Evolutionary conservation across 208 protist genomes (phyloP), one percentile per base, ranked within the genome.

Genomic region (Leishmania braziliensis): DNA sequence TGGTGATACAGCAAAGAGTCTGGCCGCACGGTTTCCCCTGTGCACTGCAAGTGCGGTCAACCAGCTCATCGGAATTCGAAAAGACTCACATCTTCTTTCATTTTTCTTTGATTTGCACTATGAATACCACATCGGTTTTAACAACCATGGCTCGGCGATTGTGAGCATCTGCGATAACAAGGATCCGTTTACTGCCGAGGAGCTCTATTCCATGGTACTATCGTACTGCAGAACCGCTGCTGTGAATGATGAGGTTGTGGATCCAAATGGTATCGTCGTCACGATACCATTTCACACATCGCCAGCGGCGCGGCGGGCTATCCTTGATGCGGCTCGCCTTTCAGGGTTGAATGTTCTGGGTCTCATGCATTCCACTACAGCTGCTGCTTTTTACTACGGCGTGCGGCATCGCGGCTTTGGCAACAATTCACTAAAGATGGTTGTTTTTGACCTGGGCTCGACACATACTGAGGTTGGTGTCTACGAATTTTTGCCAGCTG

Each of bases 331-430:
- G 2, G 96, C 97, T 9, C 77, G 91, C 3, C 80, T 99, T 18
- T 91, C 93, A 9, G 87, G 89, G 33, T 36, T 98, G 29, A 93
- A 93, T 66, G 88, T 98, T 50, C 81, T 98, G 0, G 95, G 96
- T 29, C 89, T 98, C 56, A 91, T 99, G 83, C 93, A 98, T 60
- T 93, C 95, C n/a, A 97, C 92, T 39, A 98, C 96, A 53, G 95
- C 97, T 9, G 93, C 93, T 9, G 95, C 95, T 2, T 92, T 97
- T 50, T 97, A 98, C 76, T 96, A 97, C 77, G 95, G 95, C 29
- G 87, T 95, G 76, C 90, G 93, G 23, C 90, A 88, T 75, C 84
- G 93, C 72, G 95, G 95, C 14, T 96, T 97, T 72, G 94, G 83
- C 71, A 92, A 95, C 66, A 79, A 79, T 53, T 94, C 87, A 10